These are phyloP conservation scores for Psidium friedrichsthalianum DNA, from an alignment of 345 rosid species.

Conservation along the genomic window DNA sequence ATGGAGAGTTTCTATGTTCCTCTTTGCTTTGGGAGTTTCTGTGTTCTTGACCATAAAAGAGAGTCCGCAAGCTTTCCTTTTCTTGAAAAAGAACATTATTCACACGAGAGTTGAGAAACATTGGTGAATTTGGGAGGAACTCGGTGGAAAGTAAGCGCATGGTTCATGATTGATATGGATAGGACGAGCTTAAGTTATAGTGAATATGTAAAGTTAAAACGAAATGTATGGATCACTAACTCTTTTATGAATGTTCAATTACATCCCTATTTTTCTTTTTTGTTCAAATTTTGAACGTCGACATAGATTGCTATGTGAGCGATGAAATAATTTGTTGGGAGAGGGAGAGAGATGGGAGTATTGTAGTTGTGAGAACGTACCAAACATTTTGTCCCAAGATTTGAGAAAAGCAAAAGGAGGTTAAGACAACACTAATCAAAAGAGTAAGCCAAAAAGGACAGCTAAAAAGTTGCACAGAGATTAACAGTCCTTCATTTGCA, in stretches of 20 bases:
- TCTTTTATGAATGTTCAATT: not conserved
- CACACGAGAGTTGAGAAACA: not conserved
- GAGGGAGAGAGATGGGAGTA: not conserved
- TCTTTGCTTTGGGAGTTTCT: not conserved
- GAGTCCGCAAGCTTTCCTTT: not conserved
- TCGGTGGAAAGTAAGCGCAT: not conserved
- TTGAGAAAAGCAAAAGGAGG: not conserved
- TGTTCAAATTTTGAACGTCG: not conserved
- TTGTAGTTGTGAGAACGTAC: not conserved
- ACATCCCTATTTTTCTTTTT: not conserved
- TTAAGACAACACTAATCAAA: not conserved
- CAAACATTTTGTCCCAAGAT: not conserved
- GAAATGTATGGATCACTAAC: not conserved
- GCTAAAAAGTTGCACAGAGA: not conserved
- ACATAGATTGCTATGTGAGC: not conserved
- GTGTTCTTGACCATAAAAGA: not conserved
- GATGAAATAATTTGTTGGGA: not conserved
- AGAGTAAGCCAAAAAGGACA: not conserved
- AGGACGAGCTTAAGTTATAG: not conserved
- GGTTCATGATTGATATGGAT: not conserved
- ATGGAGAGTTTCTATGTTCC: not conserved
- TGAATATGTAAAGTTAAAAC: not conserved
- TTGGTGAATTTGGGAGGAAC: not conserved
- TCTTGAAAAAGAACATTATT: not conserved
- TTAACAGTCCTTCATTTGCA: not conserved